Evolutionary conservation across 305 asterid genomes (phyloP), one percentile per base, ranked within the genome.

Genomic region (Fraxinus nigra): DNA sequence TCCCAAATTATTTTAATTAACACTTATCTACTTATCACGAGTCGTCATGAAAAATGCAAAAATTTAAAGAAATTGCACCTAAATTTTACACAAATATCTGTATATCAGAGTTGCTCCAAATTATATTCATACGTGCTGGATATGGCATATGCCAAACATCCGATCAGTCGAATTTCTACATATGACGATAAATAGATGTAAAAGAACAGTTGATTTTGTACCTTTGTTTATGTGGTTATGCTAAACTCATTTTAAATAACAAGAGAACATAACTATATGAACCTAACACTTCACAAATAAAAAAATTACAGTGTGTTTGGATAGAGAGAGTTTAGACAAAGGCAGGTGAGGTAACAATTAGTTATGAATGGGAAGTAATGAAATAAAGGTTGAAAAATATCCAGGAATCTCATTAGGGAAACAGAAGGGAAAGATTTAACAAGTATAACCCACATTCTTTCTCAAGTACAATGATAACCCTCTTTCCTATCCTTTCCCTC

Each of bases 391-490:
- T 0, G 10, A 54, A 54, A 16, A 54, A 54, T 1, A 54, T n/a
- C 65, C 26, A 54, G 10, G 10, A 54, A 54, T 54, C 16, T 54
- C 24, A 20, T 54, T n/a, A 54, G 26, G 26, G 65, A 54, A 54
- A 54, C 26, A 54, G 26, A 54, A 54, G 65, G 65, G 24, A n/a
- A 18, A 5, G 1, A 54, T n/a, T 54, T 54, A 54, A 54, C 65
- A 54, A n/a, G 5, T 65, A 24, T 26, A 65, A 65, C 75, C 20
- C 72, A 77, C 79, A 13, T 78, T 77, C 78, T 72, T 78, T 59
- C 38, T 1, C 16, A 46, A 72, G 61, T 40, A 59, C 37, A 0
- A 16, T 24, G 33, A 63, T 37, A 76, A 72, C 33, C 43, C 59
- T 79, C 79, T 67, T 80, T 32, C 56, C 48, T 8, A 24, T 10